Evolutionary conservation across 2,329 filamentous ascomycete genomes (phyloP).

Genomic region (Monilinia vaccinii-corymbosi): DNA sequence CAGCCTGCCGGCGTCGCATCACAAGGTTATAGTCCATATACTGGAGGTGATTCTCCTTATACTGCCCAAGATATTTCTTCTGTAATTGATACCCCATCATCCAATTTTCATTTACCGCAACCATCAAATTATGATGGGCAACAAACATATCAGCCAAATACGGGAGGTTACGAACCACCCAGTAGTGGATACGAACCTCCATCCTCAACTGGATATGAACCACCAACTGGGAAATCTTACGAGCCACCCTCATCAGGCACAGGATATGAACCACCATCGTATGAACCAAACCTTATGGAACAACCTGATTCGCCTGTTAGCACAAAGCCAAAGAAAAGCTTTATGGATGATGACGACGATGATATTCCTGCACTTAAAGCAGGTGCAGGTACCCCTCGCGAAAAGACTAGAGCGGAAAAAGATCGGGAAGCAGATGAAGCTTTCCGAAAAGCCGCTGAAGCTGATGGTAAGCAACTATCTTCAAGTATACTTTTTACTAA

Average conservation of each 20-base stretch:
- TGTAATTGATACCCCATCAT: background rate
- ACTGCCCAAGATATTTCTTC: background rate
- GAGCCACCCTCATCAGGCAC: constrained; percentile 18
- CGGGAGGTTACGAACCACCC: constrained; percentile 14
- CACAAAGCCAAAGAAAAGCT: constrained; percentile 60
- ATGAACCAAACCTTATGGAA: constrained; percentile 42
- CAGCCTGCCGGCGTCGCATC: constrained; percentile 25
- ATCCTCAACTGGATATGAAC: constrained; percentile 21
- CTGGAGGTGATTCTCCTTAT: constrained; percentile 8
- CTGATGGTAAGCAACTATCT: constrained; percentile 48
- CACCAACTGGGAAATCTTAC: constrained; percentile 19
- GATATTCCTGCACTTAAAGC: constrained; percentile 44
- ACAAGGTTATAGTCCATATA: constrained; percentile 19
- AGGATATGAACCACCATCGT: constrained; percentile 37
- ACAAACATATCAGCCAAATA: constrained; percentile 7
- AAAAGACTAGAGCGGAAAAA: constrained; percentile 56
- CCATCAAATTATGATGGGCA: constrained; percentile 15
- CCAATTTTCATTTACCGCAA: constrained; percentile 17
- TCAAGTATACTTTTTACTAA: background rate
- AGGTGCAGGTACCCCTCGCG: constrained; percentile 34
- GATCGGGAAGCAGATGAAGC: constrained; percentile 77
- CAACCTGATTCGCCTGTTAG: constrained; percentile 33
- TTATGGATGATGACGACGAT: constrained; percentile 76
- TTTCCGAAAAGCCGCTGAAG: constrained; percentile 74
- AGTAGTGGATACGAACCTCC: constrained; percentile 32